These are phyloP conservation scores for Beauveria sp. DNA, from an alignment of 2,329 filamentous ascomycete genomes.

Conservation along the genomic window DNA sequence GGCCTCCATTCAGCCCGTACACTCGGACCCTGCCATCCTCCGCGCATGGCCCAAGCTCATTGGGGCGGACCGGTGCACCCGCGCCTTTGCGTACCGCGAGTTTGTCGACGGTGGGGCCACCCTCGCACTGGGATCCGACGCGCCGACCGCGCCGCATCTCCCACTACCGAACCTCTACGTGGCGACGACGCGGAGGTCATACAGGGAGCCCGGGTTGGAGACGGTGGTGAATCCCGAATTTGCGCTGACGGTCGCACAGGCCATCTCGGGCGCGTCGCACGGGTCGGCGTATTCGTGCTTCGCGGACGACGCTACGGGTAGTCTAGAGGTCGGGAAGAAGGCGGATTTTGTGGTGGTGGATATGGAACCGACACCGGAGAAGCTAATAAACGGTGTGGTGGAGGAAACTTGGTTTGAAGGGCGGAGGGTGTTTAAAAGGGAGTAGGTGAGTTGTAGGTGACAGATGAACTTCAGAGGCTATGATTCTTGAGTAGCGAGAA, in stretches of 20 bases:
- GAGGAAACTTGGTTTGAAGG: slow-evolving; percentile 48
- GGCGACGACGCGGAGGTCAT: slow-evolving; percentile 47
- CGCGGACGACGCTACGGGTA: slow-evolving; percentile 45
- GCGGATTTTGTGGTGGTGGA: slow-evolving; percentile 51
- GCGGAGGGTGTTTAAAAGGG: slow-evolving; percentile 26
- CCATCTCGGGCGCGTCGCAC: slow-evolving; percentile 43
- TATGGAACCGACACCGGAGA: slow-evolving; percentile 39
- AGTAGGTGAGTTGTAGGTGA: neutral
- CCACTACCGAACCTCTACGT: slow-evolving; percentile 45
- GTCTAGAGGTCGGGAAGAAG: slow-evolving; percentile 40
- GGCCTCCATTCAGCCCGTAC: slow-evolving; percentile 48
- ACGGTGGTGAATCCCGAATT: slow-evolving; percentile 44
- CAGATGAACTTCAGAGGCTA: too few species aligned
- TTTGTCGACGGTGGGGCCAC: slow-evolving; percentile 43
- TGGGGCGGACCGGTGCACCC: slow-evolving; percentile 40
- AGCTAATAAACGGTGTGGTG: slow-evolving; percentile 37
- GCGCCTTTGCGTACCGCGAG: slow-evolving; percentile 53
- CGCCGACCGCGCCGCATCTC: slow-evolving; percentile 45
- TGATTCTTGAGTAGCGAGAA: too few species aligned
- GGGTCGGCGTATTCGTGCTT: slow-evolving; percentile 54
- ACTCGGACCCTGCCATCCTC: slow-evolving; percentile 48
- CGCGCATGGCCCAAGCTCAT: slow-evolving; percentile 48
- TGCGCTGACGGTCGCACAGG: slow-evolving; percentile 43
- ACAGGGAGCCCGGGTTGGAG: slow-evolving; percentile 36
- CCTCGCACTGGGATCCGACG: slow-evolving; percentile 46